Conservation (phyloP, 139 green algal species). For the Coelastrella sp. region DNA sequence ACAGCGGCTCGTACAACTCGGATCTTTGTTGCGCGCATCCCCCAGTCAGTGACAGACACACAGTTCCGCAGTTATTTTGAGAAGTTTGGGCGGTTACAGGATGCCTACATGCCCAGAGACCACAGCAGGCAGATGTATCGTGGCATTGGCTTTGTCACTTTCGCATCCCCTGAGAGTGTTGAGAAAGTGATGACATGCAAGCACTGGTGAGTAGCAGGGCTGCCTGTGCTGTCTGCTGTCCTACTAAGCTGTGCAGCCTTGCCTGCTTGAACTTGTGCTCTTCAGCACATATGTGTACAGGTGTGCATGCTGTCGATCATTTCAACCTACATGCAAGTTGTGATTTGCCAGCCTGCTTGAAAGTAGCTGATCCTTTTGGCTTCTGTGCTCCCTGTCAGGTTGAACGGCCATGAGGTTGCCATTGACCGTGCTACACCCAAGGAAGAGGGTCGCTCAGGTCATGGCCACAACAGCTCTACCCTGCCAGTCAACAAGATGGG, state of each 20-base stretch:
- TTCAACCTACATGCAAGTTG: no score
- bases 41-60: slow-evolving; percentile 75
- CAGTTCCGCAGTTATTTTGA: slow-evolving; percentile 91
- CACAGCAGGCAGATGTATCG: slow-evolving; percentile 81
- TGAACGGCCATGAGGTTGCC: slow-evolving; percentile 88
- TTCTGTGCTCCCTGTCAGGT: slow-evolving; percentile 47
- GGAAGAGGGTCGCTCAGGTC: slow-evolving; percentile 50
- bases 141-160: slow-evolving; percentile 93
- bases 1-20: slow-evolving; percentile 68
- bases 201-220: slow-evolving; percentile 64
- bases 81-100: slow-evolving; percentile 82
- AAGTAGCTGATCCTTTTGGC: background rate
- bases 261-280: no score
- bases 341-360: background rate
- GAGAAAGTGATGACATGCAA: slow-evolving; percentile 77
- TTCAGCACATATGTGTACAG: no score
- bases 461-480: slow-evolving; percentile 49
- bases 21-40: slow-evolving; percentile 93
- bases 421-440: slow-evolving; percentile 91
- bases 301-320: no score
- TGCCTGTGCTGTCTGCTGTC: no score
- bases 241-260: no score
- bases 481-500: slow-evolving; percentile 34
- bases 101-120: slow-evolving; percentile 93
- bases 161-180: slow-evolving; percentile 74